These are phyloP conservation scores for Rhynchospora tenuis DNA, from an alignment of 176 grass and related monocot genomes.

Conservation along the genomic window DNA sequence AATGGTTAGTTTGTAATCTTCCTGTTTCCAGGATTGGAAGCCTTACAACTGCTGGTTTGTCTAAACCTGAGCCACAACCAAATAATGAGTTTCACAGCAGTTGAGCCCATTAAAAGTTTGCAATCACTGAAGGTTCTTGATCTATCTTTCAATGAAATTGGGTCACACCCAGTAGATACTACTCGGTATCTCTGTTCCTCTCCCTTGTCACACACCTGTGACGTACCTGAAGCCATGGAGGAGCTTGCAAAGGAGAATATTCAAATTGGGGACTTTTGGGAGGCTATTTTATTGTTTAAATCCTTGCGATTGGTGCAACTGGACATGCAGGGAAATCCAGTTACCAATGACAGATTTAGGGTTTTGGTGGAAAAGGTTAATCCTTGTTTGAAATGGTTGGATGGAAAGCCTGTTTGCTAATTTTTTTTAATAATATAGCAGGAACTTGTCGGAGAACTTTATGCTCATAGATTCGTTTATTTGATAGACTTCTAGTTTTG, in stretches of 20 bases:
- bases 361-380: conserved; percentile 30
- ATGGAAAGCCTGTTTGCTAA: conserved; percentile 27
- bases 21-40: conserved; percentile 67
- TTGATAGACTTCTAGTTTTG: neutral
- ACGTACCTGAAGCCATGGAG: conserved; percentile 41
- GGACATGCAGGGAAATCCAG: conserved; percentile 60
- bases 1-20: conserved; percentile 22
- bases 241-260: conserved; percentile 37
- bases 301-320: conserved; percentile 44
- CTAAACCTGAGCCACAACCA: conserved; percentile 75
- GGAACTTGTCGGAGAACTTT: neutral
- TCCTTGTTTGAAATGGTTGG: conserved; percentile 64
- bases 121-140: conserved; percentile 65
- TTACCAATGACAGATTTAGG: conserved; percentile 41
- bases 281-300: conserved; percentile 54
- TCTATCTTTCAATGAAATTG: conserved; percentile 81
- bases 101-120: conserved; percentile 65
- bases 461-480: neutral
- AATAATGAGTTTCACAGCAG: conserved; percentile 66
- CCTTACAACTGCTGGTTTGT: conserved; percentile 73
- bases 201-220: conserved; percentile 60
- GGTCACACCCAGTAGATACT: conserved; percentile 53
- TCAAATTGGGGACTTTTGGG: conserved; percentile 49
- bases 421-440: neutral
- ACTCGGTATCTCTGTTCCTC: conserved; percentile 63